These are phyloP conservation scores for Bathelium albidoporum DNA, from an alignment of 495 filamentous ascomycete species.

Conservation along the genomic window DNA sequence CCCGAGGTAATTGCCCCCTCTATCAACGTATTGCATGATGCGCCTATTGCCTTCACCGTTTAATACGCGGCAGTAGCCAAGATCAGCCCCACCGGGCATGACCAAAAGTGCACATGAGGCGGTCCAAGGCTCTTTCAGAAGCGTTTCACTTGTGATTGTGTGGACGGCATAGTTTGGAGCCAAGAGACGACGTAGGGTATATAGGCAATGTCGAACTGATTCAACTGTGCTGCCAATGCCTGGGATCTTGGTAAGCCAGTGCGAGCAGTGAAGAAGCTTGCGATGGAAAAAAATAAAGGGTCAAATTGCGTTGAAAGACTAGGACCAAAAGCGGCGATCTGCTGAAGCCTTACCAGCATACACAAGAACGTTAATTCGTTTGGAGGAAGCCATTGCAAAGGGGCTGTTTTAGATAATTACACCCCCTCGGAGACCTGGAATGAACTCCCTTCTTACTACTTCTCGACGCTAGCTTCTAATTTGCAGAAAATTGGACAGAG, in stretches of 20 bases:
- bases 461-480: no score
- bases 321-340: no score
- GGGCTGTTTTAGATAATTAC: not conserved
- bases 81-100: slow-evolving; percentile 88
- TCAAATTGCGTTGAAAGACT: no score
- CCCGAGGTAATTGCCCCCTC: slow-evolving; percentile 79
- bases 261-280: not conserved
- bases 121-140: slow-evolving; percentile 88
- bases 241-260: slow-evolving; percentile 22
- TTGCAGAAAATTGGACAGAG: no score
- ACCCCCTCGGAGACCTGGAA: not conserved
- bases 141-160: slow-evolving; percentile 62
- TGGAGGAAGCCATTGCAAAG: slow-evolving; percentile 12
- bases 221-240: slow-evolving; percentile 77
- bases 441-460: not conserved
- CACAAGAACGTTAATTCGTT: slow-evolving; percentile 22
- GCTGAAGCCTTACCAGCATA: slow-evolving; percentile 17
- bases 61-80: slow-evolving; percentile 78
- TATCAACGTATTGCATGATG: slow-evolving; percentile 73
- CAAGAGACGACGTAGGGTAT: slow-evolving; percentile 78
- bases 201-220: slow-evolving; percentile 82
- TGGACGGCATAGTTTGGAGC: slow-evolving; percentile 90
- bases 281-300: not conserved
- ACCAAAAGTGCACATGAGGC: slow-evolving; percentile 80
- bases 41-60: slow-evolving; percentile 79